Percentiles rank a stretch among this genome's conserved stretches.
phyloP scores from a whole-genome alignment of 805 yeast genomes.

The Lachancea sp. region DNA sequence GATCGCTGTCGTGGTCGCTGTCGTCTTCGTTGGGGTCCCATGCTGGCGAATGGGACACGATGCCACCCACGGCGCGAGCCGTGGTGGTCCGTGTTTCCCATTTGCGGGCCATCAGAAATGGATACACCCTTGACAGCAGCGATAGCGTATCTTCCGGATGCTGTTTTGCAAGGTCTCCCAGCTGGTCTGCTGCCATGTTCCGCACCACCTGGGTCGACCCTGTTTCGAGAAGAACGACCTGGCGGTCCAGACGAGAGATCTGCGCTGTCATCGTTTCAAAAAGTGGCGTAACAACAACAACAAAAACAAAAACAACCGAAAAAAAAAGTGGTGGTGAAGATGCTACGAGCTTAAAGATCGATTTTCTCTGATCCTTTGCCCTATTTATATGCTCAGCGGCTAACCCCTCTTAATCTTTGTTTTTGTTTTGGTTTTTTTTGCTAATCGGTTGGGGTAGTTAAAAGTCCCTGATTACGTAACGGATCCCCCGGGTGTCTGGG shows the following conservation, averaged over 20 bases:
- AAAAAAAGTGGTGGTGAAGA: too few species aligned
- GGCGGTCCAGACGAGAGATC: constrained; percentile 40
- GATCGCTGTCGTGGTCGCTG: constrained; percentile 17
- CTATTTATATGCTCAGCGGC: background rate
- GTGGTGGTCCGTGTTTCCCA: constrained; percentile 98
- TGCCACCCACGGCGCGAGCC: constrained; percentile 91
- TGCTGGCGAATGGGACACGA: constrained; percentile 63
- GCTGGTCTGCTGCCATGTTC: constrained; percentile 94
- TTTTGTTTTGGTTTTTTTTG: too few species aligned
- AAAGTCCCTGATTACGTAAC: background rate
- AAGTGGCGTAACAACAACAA: too few species aligned
- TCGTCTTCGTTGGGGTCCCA: constrained; percentile 77
- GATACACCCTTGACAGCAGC: constrained; percentile 81
- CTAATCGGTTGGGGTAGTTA: too few species aligned
- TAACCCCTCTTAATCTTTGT: too few species aligned
- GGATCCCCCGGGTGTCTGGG: too few species aligned
- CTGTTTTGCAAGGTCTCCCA: constrained; percentile 86
- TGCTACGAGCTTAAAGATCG: too few species aligned
- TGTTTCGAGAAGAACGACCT: constrained; percentile 62
- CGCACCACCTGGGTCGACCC: constrained; percentile 92
- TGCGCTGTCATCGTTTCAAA: constrained; percentile 29
- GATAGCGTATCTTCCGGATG: constrained; percentile 91
- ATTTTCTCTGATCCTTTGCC: too few species aligned
- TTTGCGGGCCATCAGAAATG: constrained; percentile 70
- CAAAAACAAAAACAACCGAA: too few species aligned